These are phyloP conservation scores for Stemphylium beticola DNA, from an alignment of 2,329 filamentous ascomycete genomes.

Conservation along the genomic window DNA sequence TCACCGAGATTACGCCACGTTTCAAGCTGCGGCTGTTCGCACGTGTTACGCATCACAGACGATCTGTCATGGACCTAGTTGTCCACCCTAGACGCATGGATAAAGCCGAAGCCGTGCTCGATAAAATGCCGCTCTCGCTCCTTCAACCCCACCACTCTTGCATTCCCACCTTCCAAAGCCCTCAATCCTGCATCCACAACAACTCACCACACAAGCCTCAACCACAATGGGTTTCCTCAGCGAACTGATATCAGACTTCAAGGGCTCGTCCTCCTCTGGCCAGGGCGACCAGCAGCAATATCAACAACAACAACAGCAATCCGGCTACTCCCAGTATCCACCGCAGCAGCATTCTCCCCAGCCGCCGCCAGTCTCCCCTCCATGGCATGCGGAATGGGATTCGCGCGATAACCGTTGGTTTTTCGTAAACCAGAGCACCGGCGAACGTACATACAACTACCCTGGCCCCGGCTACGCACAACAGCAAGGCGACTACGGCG, in stretches of 20 bases:
- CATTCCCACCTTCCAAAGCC: not conserved
- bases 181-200: not conserved
- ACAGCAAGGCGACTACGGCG: constrained; percentile 25
- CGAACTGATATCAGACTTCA: constrained; percentile 27
- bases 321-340: constrained; percentile 7
- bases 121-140: constrained; percentile 20
- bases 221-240: constrained; percentile 29
- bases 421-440: constrained; percentile 35
- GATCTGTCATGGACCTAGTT: constrained; percentile 8
- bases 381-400: constrained; percentile 35
- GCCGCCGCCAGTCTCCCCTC: constrained; percentile 35
- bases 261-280: constrained; percentile 4
- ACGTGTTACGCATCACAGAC: constrained; percentile 9
- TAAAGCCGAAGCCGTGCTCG: not conserved
- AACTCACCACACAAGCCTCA: not conserved
- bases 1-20: constrained; percentile 12
- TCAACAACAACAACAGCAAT: constrained; percentile 1
- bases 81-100: constrained; percentile 4
- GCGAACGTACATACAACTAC: constrained; percentile 32
- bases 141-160: not conserved
- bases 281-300: not conserved
- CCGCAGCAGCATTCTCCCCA: constrained; percentile 19
- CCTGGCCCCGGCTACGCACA: constrained; percentile 31
- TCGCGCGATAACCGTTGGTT: constrained; percentile 29
- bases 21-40: constrained; percentile 8